Base-by-base conservation (phyloP, 345 rosid species). In the Linum usitatissimum region DNA sequence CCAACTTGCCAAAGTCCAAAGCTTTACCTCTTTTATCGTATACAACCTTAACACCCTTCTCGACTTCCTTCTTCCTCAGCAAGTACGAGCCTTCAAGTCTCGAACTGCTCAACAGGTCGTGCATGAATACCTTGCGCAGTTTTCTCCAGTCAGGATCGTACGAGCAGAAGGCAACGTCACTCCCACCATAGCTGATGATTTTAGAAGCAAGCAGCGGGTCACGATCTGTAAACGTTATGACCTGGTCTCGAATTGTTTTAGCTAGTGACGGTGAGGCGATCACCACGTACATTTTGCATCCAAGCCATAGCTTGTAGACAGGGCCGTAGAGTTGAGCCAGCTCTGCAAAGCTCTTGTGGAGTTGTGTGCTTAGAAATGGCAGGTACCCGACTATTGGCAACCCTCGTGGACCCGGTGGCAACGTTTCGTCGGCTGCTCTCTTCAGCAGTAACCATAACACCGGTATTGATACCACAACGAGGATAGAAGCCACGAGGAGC, bases 131-230 rank as follows among this genome's bases (percentile, higher is more conserved):
- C 71, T 79, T 84, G 14, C 88, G 70, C 54, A 81, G 61, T 66
- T 59, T 74, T 30, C 79, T 70, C 78, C 85, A 79, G 15, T 74
- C 75, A 0, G 79, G 74, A 0, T 82, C 82, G 49, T 84, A 68
- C 6, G 73, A 60, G 34, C 57, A 36, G 77, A 74, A 83, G 0
- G 59, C 42, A 0, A 84, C 14, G 71, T 79, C 79, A 3, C n/a
- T 10, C n/a, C 81, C 84, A 1, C 81, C 84, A 18, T 78, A 78
- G 0, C 68, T 54, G 7, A 34, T 2, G 19, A 30, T 23, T 31
- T 28, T 19, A 5, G 67, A 61, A 18, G 76, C 69, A 5, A 57
- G 51, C 40, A 60, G 57, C 1, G 70, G 63, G 58, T 69, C 61
- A 6, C 72, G 77, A 53, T 78, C 62, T 18, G 72, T 61, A 18